Evolutionary conservation across 495 filamentous ascomycete species (phyloP).

Genomic region (Beverwykella pulmonaria): DNA sequence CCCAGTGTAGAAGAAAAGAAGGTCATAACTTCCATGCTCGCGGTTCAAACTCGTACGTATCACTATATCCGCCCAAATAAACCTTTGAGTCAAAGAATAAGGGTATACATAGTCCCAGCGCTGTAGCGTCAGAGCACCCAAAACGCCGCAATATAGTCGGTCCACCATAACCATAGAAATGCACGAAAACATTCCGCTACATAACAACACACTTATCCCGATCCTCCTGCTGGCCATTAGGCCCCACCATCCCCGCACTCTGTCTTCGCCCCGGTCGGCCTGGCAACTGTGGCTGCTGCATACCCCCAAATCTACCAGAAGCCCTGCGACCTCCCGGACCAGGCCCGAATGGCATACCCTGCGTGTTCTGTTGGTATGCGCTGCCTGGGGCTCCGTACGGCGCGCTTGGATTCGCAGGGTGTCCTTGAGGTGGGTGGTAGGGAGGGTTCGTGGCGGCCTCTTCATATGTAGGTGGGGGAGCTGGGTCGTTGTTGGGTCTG

Average conservation of each 20-base stretch:
- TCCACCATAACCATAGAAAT: neutral
- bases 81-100: neutral
- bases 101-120: neutral
- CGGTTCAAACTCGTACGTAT: too few species aligned
- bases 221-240: constrained; percentile 29
- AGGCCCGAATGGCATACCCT: neutral
- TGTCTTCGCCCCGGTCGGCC: constrained; percentile 23
- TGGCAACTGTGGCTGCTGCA: neutral
- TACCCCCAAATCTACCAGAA: constrained; percentile 4
- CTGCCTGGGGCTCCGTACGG: constrained; percentile 29
- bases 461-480: constrained; percentile 79
- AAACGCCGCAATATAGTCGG: neutral
- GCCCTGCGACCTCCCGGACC: constrained; percentile 5
- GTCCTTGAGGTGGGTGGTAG: constrained; percentile 64
- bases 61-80: too few species aligned
- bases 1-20: neutral
- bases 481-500: constrained; percentile 47
- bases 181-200: constrained; percentile 19
- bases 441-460: constrained; percentile 67
- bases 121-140: neutral
- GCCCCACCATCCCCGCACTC: constrained; percentile 23
- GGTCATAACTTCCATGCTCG: neutral
- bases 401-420: constrained; percentile 59
- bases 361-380: constrained; percentile 12
- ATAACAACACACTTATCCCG: constrained; percentile 48